Evolutionary conservation across 345 rosid genomes (phyloP).

Genomic region (Linum trigynum): DNA sequence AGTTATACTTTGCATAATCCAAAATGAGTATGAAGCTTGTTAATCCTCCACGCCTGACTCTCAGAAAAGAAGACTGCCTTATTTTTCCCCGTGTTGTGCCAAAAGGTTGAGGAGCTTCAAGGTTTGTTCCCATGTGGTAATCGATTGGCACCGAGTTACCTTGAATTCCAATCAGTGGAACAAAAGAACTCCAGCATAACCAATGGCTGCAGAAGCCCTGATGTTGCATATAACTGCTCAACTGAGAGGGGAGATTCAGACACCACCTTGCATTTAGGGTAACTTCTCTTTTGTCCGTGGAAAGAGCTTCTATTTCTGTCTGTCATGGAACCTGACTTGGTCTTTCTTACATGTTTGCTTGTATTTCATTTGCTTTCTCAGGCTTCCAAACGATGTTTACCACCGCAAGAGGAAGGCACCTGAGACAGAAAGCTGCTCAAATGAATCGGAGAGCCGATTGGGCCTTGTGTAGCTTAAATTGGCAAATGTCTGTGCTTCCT

Average conservation of each 20-base stretch:
- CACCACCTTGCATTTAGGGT: slow-evolving; percentile 83
- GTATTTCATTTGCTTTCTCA: slow-evolving; percentile 14
- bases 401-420: slow-evolving; percentile 39
- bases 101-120: slow-evolving; percentile 72
- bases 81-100: neutral
- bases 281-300: slow-evolving; percentile 2
- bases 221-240: slow-evolving; percentile 24
- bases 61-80: neutral
- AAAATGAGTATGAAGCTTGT: neutral
- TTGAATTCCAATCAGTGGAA: slow-evolving; percentile 46
- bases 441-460: slow-evolving; percentile 33
- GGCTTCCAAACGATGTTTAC: slow-evolving; percentile 51
- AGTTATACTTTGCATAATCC: slow-evolving; percentile 10
- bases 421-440: slow-evolving; percentile 40
- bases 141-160: slow-evolving; percentile 33
- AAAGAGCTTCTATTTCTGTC: neutral
- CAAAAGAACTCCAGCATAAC: slow-evolving; percentile 31
- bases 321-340: too few relatives aligned
- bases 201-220: slow-evolving; percentile 30
- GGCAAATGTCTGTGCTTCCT: neutral
- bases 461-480: slow-evolving; percentile 16
- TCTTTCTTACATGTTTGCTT: neutral
- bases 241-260: slow-evolving; percentile 63
- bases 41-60: neutral
- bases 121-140: slow-evolving; percentile 48